phyloP scores from a whole-genome alignment of 768 basidiomycete genomes.

The Lanmaoa rubissima region DNA sequence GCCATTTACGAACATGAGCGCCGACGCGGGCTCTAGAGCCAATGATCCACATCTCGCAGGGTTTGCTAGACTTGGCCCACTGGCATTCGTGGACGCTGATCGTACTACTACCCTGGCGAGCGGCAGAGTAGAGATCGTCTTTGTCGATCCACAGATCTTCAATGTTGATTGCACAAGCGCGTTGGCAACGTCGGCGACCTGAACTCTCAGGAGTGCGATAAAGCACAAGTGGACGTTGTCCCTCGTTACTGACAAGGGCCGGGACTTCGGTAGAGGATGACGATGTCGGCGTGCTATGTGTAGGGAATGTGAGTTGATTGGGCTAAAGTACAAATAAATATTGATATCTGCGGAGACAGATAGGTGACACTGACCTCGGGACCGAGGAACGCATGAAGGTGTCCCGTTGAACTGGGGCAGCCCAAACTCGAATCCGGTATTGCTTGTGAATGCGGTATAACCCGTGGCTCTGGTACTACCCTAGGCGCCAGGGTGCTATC shows the following conservation, averaged over 20 bases:
- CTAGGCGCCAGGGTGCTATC: background rate
- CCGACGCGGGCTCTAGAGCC: background rate
- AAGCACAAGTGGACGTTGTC: background rate
- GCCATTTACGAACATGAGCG: conserved; percentile 3
- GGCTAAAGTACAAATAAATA: background rate
- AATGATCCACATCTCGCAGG: conserved; percentile 6
- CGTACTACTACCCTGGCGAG: too few species aligned
- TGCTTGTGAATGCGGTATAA: too few species aligned
- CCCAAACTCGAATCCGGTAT: background rate
- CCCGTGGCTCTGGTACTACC: too few species aligned
- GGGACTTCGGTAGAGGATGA: background rate
- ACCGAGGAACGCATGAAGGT: background rate
- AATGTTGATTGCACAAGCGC: background rate
- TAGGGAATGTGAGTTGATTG: too few species aligned
- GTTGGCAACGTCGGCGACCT: background rate
- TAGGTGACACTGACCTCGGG: background rate
- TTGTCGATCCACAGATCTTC: conserved; percentile 1
- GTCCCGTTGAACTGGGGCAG: background rate
- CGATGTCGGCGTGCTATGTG: too few species aligned
- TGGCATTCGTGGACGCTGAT: conserved; percentile 3
- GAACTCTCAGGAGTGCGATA: background rate
- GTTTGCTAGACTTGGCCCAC: background rate
- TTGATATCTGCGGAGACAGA: too few species aligned
- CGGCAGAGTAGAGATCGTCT: background rate
- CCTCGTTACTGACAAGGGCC: background rate